Conservation (phyloP, 306 rosid genomes). For the Herpetospermum pedunculosum region DNA sequence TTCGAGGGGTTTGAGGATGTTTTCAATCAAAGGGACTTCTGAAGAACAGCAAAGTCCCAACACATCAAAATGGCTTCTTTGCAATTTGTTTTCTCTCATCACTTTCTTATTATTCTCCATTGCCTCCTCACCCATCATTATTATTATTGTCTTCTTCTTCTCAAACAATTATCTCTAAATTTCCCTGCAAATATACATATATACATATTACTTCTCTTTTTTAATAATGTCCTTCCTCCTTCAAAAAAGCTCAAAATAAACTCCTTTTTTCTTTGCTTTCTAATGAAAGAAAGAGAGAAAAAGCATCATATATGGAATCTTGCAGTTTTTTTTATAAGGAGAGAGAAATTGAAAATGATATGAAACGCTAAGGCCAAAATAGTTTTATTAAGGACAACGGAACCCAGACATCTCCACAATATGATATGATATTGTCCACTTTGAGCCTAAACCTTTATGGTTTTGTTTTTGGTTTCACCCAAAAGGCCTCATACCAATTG, state of each 20-base stretch:
- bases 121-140: not conserved
- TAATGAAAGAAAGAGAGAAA: too few relatives aligned
- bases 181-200: not conserved
- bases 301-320: too few relatives aligned
- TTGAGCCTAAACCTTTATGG: too few relatives aligned
- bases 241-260: not conserved
- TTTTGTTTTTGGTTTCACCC: too few relatives aligned
- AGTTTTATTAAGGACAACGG: too few relatives aligned
- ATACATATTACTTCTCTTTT: not conserved
- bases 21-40: constrained; percentile 60
- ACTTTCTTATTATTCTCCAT: not conserved
- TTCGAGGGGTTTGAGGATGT: constrained; percentile 47
- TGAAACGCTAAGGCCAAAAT: too few relatives aligned
- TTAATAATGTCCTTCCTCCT: not conserved
- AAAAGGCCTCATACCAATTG: too few relatives aligned
- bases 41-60: constrained; percentile 85
- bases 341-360: not conserved
- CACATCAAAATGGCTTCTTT: constrained; percentile 80
- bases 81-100: constrained; percentile 10
- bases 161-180: not conserved
- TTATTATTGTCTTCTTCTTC: not conserved
- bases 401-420: too few relatives aligned
- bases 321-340: not conserved
- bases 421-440: too few relatives aligned
- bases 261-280: not conserved